These are phyloP conservation scores for Guadua angustifolia DNA, from an alignment of 176 grass and related monocot genomes.

Conservation along the genomic window DNA sequence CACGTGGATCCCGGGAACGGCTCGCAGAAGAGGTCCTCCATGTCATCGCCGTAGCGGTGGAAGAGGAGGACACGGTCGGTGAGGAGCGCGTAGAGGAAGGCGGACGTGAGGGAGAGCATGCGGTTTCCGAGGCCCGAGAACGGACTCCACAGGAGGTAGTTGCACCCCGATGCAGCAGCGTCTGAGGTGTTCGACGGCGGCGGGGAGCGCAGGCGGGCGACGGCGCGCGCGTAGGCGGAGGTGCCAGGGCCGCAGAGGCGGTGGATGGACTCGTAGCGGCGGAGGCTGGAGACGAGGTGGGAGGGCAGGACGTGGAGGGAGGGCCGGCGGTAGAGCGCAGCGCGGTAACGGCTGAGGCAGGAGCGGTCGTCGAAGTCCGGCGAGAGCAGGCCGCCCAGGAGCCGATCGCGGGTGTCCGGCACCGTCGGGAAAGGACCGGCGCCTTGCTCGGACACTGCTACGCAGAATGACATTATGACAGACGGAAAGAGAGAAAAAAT, in stretches of 20 bases:
- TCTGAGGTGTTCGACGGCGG: neutral
- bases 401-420: conserved; percentile 42
- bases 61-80: conserved; percentile 56
- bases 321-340: conserved; percentile 42
- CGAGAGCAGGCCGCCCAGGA: conserved; percentile 74
- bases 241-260: conserved; percentile 56
- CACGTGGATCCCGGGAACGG: conserved; percentile 63
- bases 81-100: conserved; percentile 75
- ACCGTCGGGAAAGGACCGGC: conserved; percentile 1
- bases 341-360: conserved; percentile 74
- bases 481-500: no score
- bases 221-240: conserved; percentile 39
- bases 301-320: conserved; percentile 48
- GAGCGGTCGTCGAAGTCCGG: conserved; percentile 51
- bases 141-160: conserved; percentile 61
- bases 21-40: conserved; percentile 60
- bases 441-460: conserved; percentile 7
- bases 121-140: conserved; percentile 61
- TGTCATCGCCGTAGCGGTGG: conserved; percentile 17
- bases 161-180: conserved; percentile 30
- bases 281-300: conserved; percentile 52
- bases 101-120: conserved; percentile 49
- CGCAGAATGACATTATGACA: no score
- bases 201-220: conserved; percentile 38
- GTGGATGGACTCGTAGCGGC: conserved; percentile 66